Conservation (phyloP, 148 eudicot species). For the Vaccinium myrtillus region DNA sequence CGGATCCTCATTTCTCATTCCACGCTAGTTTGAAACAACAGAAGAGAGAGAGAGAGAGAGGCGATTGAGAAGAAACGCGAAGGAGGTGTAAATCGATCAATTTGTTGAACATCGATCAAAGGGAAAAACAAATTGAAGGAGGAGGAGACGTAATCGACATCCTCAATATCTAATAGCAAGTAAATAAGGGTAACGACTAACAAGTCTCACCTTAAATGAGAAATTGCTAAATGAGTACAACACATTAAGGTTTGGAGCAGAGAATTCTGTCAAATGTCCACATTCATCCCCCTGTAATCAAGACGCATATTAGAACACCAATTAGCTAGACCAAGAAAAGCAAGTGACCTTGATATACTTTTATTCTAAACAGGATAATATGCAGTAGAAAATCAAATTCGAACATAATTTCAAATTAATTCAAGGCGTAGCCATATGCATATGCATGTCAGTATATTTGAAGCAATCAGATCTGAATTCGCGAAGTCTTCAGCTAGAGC, state of each 20-base stretch:
- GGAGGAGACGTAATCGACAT: too few relatives aligned
- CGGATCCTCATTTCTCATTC: too few relatives aligned
- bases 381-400: background rate
- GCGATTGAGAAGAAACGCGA: too few relatives aligned
- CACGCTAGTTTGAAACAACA: too few relatives aligned
- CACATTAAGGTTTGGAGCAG: slow-evolving; percentile 48
- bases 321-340: background rate
- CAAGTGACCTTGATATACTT: background rate
- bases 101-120: too few relatives aligned
- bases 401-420: background rate
- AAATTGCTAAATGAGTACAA: slow-evolving; percentile 95
- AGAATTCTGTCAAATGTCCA: slow-evolving; percentile 78
- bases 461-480: background rate
- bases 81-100: too few relatives aligned
- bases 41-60: too few relatives aligned
- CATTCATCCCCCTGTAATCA: slow-evolving; percentile 83
- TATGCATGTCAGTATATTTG: background rate
- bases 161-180: slow-evolving; percentile 1
- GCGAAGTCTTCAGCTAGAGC: background rate
- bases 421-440: background rate
- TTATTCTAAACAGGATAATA: background rate
- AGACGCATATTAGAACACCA: slow-evolving; percentile 13
- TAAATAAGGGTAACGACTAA: background rate
- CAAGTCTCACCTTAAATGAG: slow-evolving; percentile 83
- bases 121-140: too few relatives aligned